Evolutionary conservation across 768 basidiomycete genomes (phyloP).

Genomic region (Cyathus striatus): DNA sequence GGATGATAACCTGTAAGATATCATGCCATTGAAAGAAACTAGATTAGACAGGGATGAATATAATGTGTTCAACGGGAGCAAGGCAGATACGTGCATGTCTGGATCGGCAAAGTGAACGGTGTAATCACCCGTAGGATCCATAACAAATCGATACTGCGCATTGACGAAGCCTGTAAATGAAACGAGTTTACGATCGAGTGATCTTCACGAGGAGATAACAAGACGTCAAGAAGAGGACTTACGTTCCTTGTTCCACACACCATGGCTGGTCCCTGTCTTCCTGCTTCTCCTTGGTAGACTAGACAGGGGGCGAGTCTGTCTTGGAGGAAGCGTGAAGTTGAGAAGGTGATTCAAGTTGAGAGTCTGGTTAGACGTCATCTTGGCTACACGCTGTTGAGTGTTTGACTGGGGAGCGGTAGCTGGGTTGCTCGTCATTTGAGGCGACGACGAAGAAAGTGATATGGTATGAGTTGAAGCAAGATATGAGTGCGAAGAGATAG

Average conservation of each 20-base stretch:
- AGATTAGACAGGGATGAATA: constrained; percentile 10
- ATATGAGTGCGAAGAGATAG: constrained; percentile 1
- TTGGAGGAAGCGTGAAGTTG: constrained; percentile 89
- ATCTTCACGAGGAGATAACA: constrained; percentile 11
- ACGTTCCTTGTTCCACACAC: constrained; percentile 91
- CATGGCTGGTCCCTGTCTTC: constrained; percentile 55
- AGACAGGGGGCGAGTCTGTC: constrained; percentile 57
- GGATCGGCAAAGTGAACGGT: constrained; percentile 97
- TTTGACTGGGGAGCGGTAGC: constrained; percentile 21
- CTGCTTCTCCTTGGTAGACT: constrained; percentile 72
- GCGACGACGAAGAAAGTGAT: background rate
- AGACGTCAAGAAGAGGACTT: constrained; percentile 30
- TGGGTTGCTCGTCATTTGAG: constrained; percentile 32
- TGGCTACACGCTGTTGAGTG: constrained; percentile 54
- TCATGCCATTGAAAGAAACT: constrained; percentile 97
- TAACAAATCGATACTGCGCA: constrained; percentile 92
- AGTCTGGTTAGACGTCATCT: constrained; percentile 65
- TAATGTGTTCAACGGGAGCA: constrained; percentile 1
- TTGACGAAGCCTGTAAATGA: constrained; percentile 79
- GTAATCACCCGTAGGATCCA: constrained; percentile 89
- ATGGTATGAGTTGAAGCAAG: too few species aligned
- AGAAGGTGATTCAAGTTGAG: constrained; percentile 77
- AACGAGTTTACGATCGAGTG: background rate
- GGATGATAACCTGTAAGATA: constrained; percentile 91
- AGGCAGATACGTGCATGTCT: constrained; percentile 69